Base-by-base conservation (phyloP, 495 filamentous ascomycete species). In the Penicillium cataractarum region DNA sequence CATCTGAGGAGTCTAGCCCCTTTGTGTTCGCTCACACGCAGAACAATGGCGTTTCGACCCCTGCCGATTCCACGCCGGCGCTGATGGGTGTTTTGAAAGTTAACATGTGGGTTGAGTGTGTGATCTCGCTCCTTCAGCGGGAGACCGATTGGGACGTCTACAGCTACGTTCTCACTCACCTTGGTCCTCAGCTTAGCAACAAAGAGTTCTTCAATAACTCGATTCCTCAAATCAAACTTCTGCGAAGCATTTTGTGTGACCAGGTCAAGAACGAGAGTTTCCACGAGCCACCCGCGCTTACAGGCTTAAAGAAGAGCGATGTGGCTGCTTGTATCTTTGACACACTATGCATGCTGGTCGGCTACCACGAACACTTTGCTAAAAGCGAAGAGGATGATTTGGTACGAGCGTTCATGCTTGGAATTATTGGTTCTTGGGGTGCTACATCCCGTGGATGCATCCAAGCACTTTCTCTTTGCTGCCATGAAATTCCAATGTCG, bases 141-240 rank as follows among this genome's bases (percentile, higher is more conserved):
- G 90, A 89, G 50, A 85, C 85, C 31, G 90, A 97, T 55, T 99
- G 96, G 96, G 93, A 98, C 74, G 78, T 97, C 2, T 97, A 96
- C 80, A 93, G 90, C 76, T 97, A 92, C 71, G 84, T 95, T 31
- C 81, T 98, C 13, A 89, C 90, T 13, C 91, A 97, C 71, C 77
- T 97, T n/a, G 88, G 90, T 13, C 88, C 89, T 26, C 94, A 97
- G 68, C 82, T 99, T 35, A 88, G 88, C 68, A 98, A 98, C 69
- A 90, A 92, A 64, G 86, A 90, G n/a, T 78, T 97, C 7, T 97
- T 97, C 74, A 79, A 74, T 54, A 87, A 83, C 50, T 85, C 89
- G 9, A 83, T 88, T 13, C 81, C 84, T 26, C 88, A 96, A 53
- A 81, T 98, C 64, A 88, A 89, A 66, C 79, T 89, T 33, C 71